These are phyloP conservation scores for Isoetes engelmannii DNA, from an alignment of 83 land plant species.

Conservation along the genomic window DNA sequence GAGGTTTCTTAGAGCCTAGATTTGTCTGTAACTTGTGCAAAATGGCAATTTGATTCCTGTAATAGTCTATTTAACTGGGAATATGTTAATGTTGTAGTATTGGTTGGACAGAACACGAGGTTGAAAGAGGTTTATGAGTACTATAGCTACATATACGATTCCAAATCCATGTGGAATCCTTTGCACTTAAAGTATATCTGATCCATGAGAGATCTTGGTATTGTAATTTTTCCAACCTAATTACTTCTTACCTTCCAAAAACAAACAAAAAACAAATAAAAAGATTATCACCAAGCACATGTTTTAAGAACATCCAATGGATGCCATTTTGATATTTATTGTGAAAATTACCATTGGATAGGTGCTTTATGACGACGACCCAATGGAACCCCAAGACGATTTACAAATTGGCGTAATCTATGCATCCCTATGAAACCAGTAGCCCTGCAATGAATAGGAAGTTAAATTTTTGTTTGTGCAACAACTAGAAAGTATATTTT, in stretches of 20 bases:
- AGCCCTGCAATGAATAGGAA: constrained; percentile 4
- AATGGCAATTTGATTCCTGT: no score
- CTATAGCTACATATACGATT: no score
- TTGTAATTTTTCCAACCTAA: background rate
- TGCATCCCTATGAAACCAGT: constrained; percentile 31
- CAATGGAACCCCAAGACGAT: constrained; percentile 31
- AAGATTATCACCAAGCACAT: background rate
- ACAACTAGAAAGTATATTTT: background rate
- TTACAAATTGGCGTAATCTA: constrained; percentile 21
- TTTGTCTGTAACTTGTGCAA: no score
- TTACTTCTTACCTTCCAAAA: background rate
- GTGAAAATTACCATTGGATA: constrained; percentile 22
- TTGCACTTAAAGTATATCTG: no score
- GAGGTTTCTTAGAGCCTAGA: no score
- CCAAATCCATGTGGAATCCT: no score
- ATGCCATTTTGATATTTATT: background rate
- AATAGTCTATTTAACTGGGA: no score
- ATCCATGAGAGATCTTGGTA: background rate
- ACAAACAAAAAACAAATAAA: background rate
- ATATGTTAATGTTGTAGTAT: no score
- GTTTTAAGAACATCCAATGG: background rate
- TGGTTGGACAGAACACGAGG: no score
- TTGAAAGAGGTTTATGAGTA: no score
- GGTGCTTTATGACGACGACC: constrained; percentile 34
- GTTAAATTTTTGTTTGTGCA: background rate